A percentile compares a stretch with the other conserved stretches of the same genome.
Evolutionary conservation across 768 basidiomycete species (phyloP).

Genomic region (Termitomyces sp.): DNA sequence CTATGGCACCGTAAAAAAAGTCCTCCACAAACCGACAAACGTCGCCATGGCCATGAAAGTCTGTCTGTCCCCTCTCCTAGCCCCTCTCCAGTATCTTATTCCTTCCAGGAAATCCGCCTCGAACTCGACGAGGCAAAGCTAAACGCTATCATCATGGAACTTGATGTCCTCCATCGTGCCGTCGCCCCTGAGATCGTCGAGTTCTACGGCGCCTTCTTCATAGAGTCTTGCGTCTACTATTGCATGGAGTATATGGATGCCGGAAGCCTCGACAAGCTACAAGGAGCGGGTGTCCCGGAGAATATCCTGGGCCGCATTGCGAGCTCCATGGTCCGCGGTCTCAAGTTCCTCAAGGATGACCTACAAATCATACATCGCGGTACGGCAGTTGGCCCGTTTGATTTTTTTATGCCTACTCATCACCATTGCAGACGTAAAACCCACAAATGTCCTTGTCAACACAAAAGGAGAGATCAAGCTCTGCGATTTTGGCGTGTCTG

Average conservation of each 20-base stretch:
- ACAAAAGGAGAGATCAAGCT: conserved; percentile 86
- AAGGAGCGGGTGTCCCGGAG: conserved; percentile 60
- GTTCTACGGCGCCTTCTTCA: conserved; percentile 98
- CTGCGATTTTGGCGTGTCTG: conserved; percentile 98
- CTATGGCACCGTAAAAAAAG: conserved; percentile 96
- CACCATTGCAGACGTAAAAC: conserved; percentile 68
- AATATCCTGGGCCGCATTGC: conserved; percentile 80
- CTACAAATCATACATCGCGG: conserved; percentile 72
- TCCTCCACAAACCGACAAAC: conserved; percentile 89
- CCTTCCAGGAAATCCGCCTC: conserved; percentile 85
- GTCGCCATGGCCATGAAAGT: conserved; percentile 99
- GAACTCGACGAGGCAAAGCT: conserved; percentile 92
- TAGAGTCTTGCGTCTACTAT: conserved; percentile 99
- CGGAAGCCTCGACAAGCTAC: conserved; percentile 86
- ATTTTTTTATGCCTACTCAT: background rate
- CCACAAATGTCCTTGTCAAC: conserved; percentile 91
- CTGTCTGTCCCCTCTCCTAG: conserved; percentile 14
- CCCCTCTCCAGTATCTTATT: background rate
- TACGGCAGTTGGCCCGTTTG: conserved; percentile 10
- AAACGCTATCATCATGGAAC: conserved; percentile 97
- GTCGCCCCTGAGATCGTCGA: conserved; percentile 91
- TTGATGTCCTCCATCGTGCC: conserved; percentile 95
- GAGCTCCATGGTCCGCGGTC: conserved; percentile 75
- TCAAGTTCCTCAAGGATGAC: conserved; percentile 93
- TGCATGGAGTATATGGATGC: conserved; percentile 99